Evolutionary conservation across 495 filamentous ascomycete genomes (phyloP).

Genomic region (Penicillium bovifimosum): DNA sequence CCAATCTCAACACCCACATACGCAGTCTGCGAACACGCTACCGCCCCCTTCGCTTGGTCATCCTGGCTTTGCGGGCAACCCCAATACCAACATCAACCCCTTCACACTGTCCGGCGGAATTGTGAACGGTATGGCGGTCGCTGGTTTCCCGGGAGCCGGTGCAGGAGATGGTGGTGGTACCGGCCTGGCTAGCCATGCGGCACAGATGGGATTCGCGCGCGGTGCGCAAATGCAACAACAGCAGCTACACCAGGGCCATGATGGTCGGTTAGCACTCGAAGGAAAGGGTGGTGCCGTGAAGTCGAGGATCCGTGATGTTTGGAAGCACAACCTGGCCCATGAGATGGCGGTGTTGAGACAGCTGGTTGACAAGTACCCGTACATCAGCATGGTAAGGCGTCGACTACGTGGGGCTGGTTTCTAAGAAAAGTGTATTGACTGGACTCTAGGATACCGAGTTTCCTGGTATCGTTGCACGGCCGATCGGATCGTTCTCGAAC

Average conservation of each 20-base stretch:
- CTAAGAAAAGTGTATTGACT: background rate
- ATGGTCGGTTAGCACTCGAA: constrained; percentile 41
- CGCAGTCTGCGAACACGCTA: constrained; percentile 50
- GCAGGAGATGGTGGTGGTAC: constrained; percentile 64
- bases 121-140: constrained; percentile 48
- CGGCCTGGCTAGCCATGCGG: constrained; percentile 83
- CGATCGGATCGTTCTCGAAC: constrained; percentile 85
- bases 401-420: background rate
- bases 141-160: constrained; percentile 51
- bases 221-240: constrained; percentile 67
- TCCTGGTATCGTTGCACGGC: constrained; percentile 88
- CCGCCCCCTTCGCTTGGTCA: constrained; percentile 57
- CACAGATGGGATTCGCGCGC: constrained; percentile 78
- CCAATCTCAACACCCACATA: constrained; percentile 48
- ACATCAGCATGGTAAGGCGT: constrained; percentile 86
- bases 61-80: constrained; percentile 55
- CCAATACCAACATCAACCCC: constrained; percentile 62
- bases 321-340: constrained; percentile 83
- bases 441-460: constrained; percentile 85
- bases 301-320: constrained; percentile 86
- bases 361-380: constrained; percentile 83
- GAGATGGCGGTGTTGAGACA: constrained; percentile 78
- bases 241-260: constrained; percentile 51
- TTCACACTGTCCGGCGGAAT: constrained; percentile 53
- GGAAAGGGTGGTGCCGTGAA: constrained; percentile 47